Evolutionary conservation across 2,329 filamentous ascomycete species (phyloP).

Genomic region (Moelleriella libera): DNA sequence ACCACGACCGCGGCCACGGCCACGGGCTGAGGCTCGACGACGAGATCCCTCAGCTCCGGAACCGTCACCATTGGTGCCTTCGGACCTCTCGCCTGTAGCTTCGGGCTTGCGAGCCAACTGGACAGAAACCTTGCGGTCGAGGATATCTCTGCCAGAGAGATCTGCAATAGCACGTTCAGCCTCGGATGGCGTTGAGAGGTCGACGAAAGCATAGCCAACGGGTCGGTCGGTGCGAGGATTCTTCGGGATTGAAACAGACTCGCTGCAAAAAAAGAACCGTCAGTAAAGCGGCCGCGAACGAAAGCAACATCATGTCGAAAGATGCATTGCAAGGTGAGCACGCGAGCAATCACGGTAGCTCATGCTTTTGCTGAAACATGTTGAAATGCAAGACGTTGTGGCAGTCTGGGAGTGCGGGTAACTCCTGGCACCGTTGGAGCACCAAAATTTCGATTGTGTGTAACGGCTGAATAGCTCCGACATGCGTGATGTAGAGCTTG

Average conservation of each 20-base stretch:
- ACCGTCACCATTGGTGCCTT: conserved; percentile 64
- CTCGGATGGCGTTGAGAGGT: conserved; percentile 86
- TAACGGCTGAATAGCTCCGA: too few relatives aligned
- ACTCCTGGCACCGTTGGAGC: too few relatives aligned
- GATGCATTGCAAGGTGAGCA: neutral
- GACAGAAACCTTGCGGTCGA: conserved; percentile 97
- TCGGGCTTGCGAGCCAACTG: conserved; percentile 98
- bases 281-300: neutral
- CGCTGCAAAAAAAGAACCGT: conserved; percentile 38
- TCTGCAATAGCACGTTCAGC: conserved; percentile 90
- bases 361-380: too few relatives aligned
- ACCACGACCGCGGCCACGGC: conserved; percentile 56
- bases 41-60: conserved; percentile 52
- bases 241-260: conserved; percentile 97
- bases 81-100: conserved; percentile 61
- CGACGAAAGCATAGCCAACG: conserved; percentile 97
- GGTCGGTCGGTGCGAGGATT: conserved; percentile 98
- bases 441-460: too few relatives aligned
- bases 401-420: too few relatives aligned
- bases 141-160: conserved; percentile 93
- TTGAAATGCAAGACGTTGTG: too few relatives aligned
- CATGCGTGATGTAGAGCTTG: too few relatives aligned
- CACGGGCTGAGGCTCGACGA: conserved; percentile 48
- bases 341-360: neutral
- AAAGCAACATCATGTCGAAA: too few relatives aligned